Evolutionary conservation across 371 early-diverging fungal genomes (phyloP).

Genomic region (Lichtheimia ornata): DNA sequence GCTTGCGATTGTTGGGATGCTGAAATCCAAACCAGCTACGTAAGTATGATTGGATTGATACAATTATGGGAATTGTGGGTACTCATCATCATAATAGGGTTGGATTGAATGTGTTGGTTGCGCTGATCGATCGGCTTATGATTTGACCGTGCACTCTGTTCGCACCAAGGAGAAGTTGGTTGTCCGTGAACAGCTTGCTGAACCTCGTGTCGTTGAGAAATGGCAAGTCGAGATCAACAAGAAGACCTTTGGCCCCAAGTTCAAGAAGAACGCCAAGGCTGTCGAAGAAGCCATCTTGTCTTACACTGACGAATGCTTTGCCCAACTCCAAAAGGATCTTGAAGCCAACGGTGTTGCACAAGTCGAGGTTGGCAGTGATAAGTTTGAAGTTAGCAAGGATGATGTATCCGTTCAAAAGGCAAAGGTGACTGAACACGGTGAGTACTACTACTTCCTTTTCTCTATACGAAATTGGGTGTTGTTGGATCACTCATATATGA

Average conservation of each 20-base stretch:
- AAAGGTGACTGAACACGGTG: slow-evolving; percentile 81
- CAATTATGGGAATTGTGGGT: background rate
- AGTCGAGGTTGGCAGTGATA: slow-evolving; percentile 68
- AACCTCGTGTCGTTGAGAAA: slow-evolving; percentile 80
- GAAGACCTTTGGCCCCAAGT: slow-evolving; percentile 90
- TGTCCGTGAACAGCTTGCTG: slow-evolving; percentile 87
- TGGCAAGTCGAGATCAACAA: slow-evolving; percentile 90
- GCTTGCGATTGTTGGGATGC: slow-evolving; percentile 99
- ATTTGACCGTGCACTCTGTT: slow-evolving; percentile 92
- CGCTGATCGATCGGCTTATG: slow-evolving; percentile 99
- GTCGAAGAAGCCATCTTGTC: slow-evolving; percentile 78
- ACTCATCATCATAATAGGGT: slow-evolving; percentile 60
- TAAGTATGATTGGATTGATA: slow-evolving; percentile 17
- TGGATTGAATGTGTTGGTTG: slow-evolving; percentile 99
- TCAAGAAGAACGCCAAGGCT: slow-evolving; percentile 90
- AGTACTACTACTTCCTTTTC: slow-evolving; percentile 10
- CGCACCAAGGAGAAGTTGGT: slow-evolving; percentile 93
- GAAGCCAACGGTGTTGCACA: slow-evolving; percentile 50
- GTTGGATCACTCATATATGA: no score
- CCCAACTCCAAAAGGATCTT: slow-evolving; percentile 59
- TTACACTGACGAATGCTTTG: slow-evolving; percentile 64
- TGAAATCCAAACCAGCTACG: slow-evolving; percentile 87
- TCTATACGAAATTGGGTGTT: no score
- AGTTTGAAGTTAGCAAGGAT: slow-evolving; percentile 70
- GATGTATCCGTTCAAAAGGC: slow-evolving; percentile 75